Evolutionary conservation across 2,329 filamentous ascomycete genomes (phyloP).

Genomic region (Aspergillus tubingensis): DNA sequence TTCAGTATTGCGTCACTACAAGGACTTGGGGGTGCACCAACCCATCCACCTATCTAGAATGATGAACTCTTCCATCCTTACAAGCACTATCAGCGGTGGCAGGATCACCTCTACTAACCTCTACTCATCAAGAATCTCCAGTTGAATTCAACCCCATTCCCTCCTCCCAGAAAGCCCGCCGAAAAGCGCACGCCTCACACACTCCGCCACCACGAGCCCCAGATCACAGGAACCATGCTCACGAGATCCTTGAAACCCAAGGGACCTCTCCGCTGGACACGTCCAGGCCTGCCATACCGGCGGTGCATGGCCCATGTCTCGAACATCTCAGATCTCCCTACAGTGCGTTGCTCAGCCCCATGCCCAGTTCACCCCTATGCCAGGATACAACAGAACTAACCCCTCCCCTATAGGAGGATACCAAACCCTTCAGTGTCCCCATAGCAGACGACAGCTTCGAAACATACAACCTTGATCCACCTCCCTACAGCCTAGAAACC

Average conservation of each 20-base stretch:
- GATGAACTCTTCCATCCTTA: neutral
- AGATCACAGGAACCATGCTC: constrained; percentile 11
- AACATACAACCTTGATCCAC: constrained; percentile 95
- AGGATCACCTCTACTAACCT: neutral
- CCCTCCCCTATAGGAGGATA: constrained; percentile 66
- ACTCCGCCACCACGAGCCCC: neutral
- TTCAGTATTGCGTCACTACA: constrained; percentile 1
- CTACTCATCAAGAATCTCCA: neutral
- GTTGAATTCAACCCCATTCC: neutral
- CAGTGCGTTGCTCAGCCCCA: constrained; percentile 10
- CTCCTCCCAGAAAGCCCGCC: neutral
- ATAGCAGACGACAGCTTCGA: constrained; percentile 96
- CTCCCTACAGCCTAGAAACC: constrained; percentile 81
- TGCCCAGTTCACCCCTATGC: neutral
- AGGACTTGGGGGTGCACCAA: neutral
- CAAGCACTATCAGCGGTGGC: neutral
- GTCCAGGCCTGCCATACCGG: constrained; percentile 4
- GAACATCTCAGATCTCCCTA: constrained; percentile 16
- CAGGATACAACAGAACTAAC: neutral
- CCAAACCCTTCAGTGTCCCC: constrained; percentile 81
- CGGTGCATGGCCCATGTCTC: constrained; percentile 22
- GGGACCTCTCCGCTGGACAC: constrained; percentile 2
- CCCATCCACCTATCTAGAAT: neutral
- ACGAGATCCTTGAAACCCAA: constrained; percentile 10
- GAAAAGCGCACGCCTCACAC: neutral